Base-by-base conservation (phyloP, 768 basidiomycete species). In the Leccinum subtestaceum region DNA sequence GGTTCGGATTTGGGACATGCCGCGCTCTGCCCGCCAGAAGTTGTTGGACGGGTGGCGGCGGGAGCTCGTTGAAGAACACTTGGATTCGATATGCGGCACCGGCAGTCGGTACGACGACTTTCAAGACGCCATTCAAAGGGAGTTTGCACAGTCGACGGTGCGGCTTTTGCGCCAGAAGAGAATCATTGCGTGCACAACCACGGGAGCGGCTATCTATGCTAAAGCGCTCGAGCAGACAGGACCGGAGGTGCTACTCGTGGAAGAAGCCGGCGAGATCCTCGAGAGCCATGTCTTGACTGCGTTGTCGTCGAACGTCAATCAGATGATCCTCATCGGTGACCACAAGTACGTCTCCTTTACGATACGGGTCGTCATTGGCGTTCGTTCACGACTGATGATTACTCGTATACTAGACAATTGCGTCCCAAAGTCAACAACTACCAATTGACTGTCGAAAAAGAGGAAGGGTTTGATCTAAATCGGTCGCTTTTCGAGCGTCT, bases 341-440 rank as follows among this genome's bases (percentile, higher is more conserved):
- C 87, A 88, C 69, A 82, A 88, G 87, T 88, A 70, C 4, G 63
- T 57, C 8, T 31, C 38, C 15, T 38, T 38, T 17, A 49, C 21
- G 17, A 27, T 8, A 4, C 46, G n/a, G 15, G 29, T 34, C 32
- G 34, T 46, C 19, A 15, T 13, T 12, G 17, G 15, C 17, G 38
- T 38, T n/a, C 17, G 40, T 46, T 19, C 0, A n/a, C 15, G 36
- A 36, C 48, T 38, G 43, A 57, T 13, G 19, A 31, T 8, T 51
- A 36, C 34, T 13, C 21, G 12, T 3, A 38, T 1, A 17, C 3
- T 31, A 88, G 87, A 68, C 87, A 89, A 72, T 70, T 89, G 4
- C 84, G 88, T 3, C 88, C 88, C 0, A 89, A 88, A 67, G 83
- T 88, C 60, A 87, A 88, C 59, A 80, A 83, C 56, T 89, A 88